Evolutionary conservation across 2,329 filamentous ascomycete species (phyloP), one percentile per base, ranked within the genome.

Genomic region (Diaporthe destruens): DNA sequence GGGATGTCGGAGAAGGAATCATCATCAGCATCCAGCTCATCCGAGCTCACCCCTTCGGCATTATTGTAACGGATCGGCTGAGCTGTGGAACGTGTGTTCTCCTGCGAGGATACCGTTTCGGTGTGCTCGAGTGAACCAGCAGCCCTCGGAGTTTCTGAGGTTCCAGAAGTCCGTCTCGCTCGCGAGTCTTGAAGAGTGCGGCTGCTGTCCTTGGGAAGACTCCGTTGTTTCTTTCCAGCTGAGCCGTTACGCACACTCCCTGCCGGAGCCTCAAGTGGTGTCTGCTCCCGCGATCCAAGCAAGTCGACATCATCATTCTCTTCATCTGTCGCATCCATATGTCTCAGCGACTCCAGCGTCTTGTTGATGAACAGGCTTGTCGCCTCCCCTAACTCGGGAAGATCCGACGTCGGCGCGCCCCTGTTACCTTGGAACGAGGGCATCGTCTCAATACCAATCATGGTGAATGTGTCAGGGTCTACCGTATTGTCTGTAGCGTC

Each of bases 1-100:
- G 88, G 87, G 20, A 90, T 87, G 67, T 88, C 87, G 0, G 88
- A 90, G 75, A 90, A 90, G 0, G 87, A 88, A 74, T 90, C 88
- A 1, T 89, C 86, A 56, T 88, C 87, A 36, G 79, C 65, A 51
- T 79, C 80, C 2, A 80, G 77, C 29, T 82, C 80, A 2, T 82
- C 79, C 32, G 49, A 34, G 44, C 53, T 71, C 12, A 53, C 47
- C 11, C 39, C 61, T 53, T 67, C 8, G 29, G 11, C 12, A 25
- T 42, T 11, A 20, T 47, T 54, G 66, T 25, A 29, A 9, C 34
- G 53, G 6, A 51, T 32, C 29, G 39, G 25, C 39, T 47, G 59
- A 34, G 23, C 36, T 16, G 54, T 20, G 42, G 32, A 39, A 12
- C 29, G 44, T 25, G 16, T 42, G n/a, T 25, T 36, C 7, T 59